Evolutionary conservation across 1,139 yeast species (phyloP), one percentile per base, ranked within the genome.

Genomic region (Meyerozyma guilliermondii): DNA sequence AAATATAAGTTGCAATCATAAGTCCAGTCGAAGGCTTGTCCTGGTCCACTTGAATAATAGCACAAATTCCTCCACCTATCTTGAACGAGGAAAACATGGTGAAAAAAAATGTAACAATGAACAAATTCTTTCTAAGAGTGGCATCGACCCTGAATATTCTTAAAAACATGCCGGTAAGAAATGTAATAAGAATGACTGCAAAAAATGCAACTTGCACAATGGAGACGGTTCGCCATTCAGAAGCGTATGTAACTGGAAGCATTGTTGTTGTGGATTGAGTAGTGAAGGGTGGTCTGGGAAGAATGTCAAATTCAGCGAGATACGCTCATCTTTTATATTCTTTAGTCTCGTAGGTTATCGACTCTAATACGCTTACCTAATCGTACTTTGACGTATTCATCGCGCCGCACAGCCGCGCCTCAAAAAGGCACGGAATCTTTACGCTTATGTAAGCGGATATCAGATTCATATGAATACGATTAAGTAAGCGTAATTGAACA

Each of bases 21-120:
- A 51, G 31, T 3, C 47, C 45, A 14, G 20, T 13, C 34, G 44
- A 45, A 16, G 48, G 47, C 2, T 24, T 35, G 2, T 34, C 24
- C 8, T 38, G 36, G 7, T 47, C 41, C 13, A 54, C 40, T 16
- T 47, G 37, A 4, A 55, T 41, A 24, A 50, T 35, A 9, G 50
- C 50, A 23, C 51, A 44, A 29, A 52, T 43, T 16, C 57, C 61
- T 11, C 62, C 62, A 5, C 46, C 51, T 3, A 52, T 33, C 43
- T 57, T 57, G 27, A 45, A 42, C 5, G 40, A 7, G 16, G 37
- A 34, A 35, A 56, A 56, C 4, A 54, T n/a, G 7, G 45, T 23
- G 31, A 53, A 53, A 31, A 39, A 49, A 4, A 39, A 29, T 14
- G 37, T 39, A 22, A 47, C 49, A 35, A 31, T 40, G 11, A 35